phyloP scores from a whole-genome alignment of 306 rosid genomes.

The Hippophae gyantsensis region DNA sequence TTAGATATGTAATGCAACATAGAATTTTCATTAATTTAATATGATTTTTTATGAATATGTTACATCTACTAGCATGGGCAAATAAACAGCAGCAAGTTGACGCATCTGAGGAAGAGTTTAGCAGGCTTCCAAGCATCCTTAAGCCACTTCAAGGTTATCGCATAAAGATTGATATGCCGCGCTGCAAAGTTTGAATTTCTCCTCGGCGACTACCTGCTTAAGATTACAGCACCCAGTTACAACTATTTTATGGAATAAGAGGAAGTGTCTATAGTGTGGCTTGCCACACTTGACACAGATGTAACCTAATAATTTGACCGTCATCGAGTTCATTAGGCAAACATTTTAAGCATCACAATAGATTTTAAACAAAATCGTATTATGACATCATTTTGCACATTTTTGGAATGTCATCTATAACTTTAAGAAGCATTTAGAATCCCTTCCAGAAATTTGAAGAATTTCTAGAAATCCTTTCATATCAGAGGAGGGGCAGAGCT shows the following conservation, averaged over 20 bases:
- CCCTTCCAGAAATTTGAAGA: no score
- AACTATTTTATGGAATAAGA: not conserved
- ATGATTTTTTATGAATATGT: slow-evolving; percentile 10
- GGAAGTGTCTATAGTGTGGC: not conserved
- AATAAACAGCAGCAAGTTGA: slow-evolving; percentile 7
- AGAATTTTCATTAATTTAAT: slow-evolving; percentile 1
- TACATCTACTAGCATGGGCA: slow-evolving; percentile 14
- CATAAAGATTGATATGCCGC: slow-evolving; percentile 73
- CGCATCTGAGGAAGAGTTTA: not conserved
- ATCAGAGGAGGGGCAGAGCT: no score
- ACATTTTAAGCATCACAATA: no score
- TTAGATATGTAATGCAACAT: no score
- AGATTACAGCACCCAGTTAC: not conserved
- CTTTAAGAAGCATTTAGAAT: no score
- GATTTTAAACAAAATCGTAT: no score
- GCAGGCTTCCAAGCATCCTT: slow-evolving; percentile 14
- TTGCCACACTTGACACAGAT: no score
- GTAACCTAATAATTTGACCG: no score
- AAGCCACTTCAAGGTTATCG: slow-evolving; percentile 41
- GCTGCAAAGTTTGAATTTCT: slow-evolving; percentile 75
- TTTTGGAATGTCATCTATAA: no score
- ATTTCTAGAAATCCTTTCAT: no score
- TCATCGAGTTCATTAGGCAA: no score
- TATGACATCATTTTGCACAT: no score
- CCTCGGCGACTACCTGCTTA: slow-evolving; percentile 59